These are phyloP conservation scores for Avena eriantha DNA, from an alignment of 176 grass and related monocot species.

Conservation along the genomic window DNA sequence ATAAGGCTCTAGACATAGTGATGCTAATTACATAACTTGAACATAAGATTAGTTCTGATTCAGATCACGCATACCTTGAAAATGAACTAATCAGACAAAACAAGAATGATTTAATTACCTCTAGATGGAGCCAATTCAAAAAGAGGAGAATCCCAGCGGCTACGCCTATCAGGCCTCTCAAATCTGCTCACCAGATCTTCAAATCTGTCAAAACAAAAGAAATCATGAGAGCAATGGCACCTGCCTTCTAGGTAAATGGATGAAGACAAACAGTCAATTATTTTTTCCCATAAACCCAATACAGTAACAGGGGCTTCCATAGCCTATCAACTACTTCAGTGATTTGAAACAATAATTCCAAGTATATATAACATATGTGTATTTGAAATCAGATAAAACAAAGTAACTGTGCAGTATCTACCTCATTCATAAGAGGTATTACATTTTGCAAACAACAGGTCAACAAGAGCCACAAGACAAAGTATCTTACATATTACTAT, in stretches of 20 bases:
- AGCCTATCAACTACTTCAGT: background rate
- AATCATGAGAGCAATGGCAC: background rate
- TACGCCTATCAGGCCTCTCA: constrained; percentile 85
- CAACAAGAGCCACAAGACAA: background rate
- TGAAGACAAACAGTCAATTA: background rate
- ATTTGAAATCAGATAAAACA: constrained; percentile 19
- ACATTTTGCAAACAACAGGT: background rate
- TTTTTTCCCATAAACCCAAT: background rate
- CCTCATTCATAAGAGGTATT: constrained; percentile 2
- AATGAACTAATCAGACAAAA: constrained; percentile 14
- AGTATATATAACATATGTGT: background rate
- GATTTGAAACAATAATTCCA: constrained; percentile 20
- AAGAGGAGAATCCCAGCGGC: constrained; percentile 95
- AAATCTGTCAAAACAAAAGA: constrained; percentile 64
- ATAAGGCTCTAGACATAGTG: constrained; percentile 1
- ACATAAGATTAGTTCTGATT: background rate
- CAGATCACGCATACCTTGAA: background rate
- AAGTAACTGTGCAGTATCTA: background rate
- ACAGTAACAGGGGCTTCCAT: constrained; percentile 28
- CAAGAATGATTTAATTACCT: constrained; percentile 52
- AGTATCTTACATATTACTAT: constrained; percentile 73
- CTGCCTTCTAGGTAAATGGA: background rate
- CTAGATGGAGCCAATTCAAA: constrained; percentile 87
- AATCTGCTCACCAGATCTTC: constrained; percentile 85
- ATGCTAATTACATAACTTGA: background rate